Conservation (phyloP, 345 rosid genomes). For the Pistacia vera region DNA sequence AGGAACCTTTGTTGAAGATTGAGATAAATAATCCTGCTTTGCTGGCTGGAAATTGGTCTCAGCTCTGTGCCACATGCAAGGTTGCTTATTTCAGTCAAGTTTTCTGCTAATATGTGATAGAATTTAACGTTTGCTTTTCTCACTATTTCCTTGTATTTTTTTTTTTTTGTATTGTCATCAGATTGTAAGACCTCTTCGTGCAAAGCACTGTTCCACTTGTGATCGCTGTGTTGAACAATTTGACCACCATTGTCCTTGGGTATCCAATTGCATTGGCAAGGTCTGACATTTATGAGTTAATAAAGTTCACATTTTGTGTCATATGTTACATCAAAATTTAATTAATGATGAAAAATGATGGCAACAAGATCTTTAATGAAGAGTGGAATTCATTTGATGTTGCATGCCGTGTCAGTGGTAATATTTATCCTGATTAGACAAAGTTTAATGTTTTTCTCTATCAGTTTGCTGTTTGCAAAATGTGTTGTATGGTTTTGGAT, state of each 20-base stretch:
- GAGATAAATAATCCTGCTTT: constrained; percentile 91
- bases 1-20: constrained; percentile 93
- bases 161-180: constrained; percentile 27
- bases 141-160: constrained; percentile 18
- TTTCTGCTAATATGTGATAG: constrained; percentile 6
- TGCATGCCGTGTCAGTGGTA: neutral
- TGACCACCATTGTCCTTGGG: constrained; percentile 99
- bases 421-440: neutral
- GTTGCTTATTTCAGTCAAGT: constrained; percentile 41
- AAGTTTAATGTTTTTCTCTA: neutral
- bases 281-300: constrained; percentile 37
- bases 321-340: neutral
- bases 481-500: neutral
- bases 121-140: constrained; percentile 7
- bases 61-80: constrained; percentile 99
- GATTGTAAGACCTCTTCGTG: constrained; percentile 98
- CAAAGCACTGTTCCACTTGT: constrained; percentile 95
- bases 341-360: neutral
- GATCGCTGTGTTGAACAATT: constrained; percentile 97
- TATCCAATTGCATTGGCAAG: constrained; percentile 98
- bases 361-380: neutral
- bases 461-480: neutral
- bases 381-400: neutral
- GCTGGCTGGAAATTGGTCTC: constrained; percentile 97
- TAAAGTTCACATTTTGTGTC: constrained; percentile 6